Evolutionary conservation across 78 protist genomes (phyloP).

Genomic region (Dictyostelium purpureum): DNA sequence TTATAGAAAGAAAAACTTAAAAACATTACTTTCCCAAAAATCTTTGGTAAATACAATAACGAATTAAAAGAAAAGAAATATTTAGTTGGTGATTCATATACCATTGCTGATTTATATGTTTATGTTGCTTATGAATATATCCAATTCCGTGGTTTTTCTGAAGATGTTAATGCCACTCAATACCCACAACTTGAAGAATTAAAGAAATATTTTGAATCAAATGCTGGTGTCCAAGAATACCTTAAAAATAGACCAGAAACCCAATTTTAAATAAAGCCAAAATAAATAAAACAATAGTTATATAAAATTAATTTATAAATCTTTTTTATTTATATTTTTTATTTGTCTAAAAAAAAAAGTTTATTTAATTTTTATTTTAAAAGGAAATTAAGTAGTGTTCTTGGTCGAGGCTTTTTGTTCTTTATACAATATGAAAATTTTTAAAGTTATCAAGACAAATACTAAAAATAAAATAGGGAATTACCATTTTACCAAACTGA

Average conservation of each 20-base stretch:
- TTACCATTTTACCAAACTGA: too few species aligned
- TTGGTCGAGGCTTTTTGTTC: too few species aligned
- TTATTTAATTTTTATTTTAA: too few species aligned
- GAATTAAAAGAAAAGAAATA: neutral
- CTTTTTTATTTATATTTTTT: too few species aligned
- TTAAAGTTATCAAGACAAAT: too few species aligned
- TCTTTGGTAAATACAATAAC: neutral
- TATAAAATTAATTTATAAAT: neutral
- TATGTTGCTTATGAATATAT: neutral
- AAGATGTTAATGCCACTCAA: neutral
- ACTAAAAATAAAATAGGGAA: too few species aligned
- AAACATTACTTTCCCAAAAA: neutral
- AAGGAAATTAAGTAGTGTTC: too few species aligned
- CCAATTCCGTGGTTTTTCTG: neutral
- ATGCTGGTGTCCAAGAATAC: constrained; percentile 7
- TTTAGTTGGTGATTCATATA: neutral
- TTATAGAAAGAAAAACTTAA: neutral
- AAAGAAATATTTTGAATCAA: neutral
- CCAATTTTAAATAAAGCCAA: constrained; percentile 5
- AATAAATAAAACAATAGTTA: neutral
- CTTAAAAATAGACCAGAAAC: constrained; percentile 40
- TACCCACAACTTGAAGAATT: neutral
- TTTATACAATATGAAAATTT: too few species aligned
- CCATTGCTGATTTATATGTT: constrained; percentile 4
- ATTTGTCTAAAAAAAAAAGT: too few species aligned